Conservation (phyloP, 192 early-diverging fungal species). For the Gaertneriomyces semiglobifer region DNA sequence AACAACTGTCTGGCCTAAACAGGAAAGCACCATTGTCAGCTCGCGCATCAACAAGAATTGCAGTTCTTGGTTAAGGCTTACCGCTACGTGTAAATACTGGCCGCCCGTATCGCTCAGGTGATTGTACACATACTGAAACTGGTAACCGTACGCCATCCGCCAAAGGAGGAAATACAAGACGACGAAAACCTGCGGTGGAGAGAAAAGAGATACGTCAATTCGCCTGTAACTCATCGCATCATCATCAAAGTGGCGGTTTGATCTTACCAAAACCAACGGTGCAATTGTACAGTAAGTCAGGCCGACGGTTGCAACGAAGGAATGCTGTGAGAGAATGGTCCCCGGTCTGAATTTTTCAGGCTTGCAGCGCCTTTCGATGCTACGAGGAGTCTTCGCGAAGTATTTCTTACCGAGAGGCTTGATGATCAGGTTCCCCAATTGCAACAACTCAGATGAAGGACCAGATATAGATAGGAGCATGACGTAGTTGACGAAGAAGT, state of each 20-base stretch:
- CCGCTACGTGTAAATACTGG: conserved; percentile 32
- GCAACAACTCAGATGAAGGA: conserved; percentile 65
- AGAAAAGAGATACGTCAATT: too few species aligned
- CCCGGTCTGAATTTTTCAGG: conserved; percentile 37
- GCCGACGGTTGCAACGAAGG: conserved; percentile 51
- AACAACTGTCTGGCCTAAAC: conserved; percentile 31
- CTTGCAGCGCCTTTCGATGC: conserved; percentile 51
- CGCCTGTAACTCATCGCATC: too few species aligned
- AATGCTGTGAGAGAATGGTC: conserved; percentile 31
- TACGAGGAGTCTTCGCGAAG: conserved; percentile 71
- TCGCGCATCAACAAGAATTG: too few species aligned
- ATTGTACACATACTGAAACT: conserved; percentile 63
- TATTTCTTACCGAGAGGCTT: conserved; percentile 54
- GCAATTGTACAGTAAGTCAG: conserved; percentile 75
- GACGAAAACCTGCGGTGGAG: conserved; percentile 52
- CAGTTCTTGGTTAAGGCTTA: not conserved
- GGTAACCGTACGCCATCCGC: conserved; percentile 75
- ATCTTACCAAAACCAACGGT: conserved; percentile 60
- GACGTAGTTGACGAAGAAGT: conserved; percentile 83
- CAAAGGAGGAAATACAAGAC: conserved; percentile 68
- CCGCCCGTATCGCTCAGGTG: conserved; percentile 38
- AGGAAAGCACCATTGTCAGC: too few species aligned
- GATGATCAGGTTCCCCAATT: conserved; percentile 63
- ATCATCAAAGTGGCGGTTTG: too few species aligned
- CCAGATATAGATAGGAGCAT: conserved; percentile 68